Percentiles rank a stretch among this genome's conserved stretches.
phyloP scores from a whole-genome alignment of 371 early-diverging fungal species.

The Mortierella sp. region DNA sequence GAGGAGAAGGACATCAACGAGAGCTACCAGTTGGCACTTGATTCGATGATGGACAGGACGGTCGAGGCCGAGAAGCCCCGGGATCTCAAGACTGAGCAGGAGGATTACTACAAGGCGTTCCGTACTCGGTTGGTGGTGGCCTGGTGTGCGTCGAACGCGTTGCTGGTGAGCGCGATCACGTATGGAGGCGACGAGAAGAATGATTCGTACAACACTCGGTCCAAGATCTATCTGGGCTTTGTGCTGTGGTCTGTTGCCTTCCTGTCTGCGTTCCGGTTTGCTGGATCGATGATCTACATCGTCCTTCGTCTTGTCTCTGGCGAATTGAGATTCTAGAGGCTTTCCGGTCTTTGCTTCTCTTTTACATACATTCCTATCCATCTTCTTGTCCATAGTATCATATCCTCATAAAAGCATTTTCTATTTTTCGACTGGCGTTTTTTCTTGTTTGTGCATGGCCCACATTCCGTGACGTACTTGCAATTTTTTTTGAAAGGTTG shows the following conservation, averaged over 20 bases:
- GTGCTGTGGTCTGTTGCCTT: slow-evolving; percentile 88
- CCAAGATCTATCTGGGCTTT: slow-evolving; percentile 64
- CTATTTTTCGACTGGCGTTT: neutral
- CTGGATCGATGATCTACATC: slow-evolving; percentile 79
- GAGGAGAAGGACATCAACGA: slow-evolving; percentile 65
- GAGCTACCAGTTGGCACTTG: slow-evolving; percentile 76
- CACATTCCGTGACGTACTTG: neutral
- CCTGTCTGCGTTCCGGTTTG: slow-evolving; percentile 79
- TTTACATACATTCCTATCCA: neutral
- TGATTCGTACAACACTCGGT: slow-evolving; percentile 25
- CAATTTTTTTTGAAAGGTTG: neutral
- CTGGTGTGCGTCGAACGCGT: slow-evolving; percentile 87
- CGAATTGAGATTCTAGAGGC: slow-evolving; percentile 44
- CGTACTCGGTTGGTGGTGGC: slow-evolving; percentile 84
- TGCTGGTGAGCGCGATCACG: slow-evolving; percentile 74
- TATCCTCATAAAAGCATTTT: neutral
- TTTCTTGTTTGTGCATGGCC: neutral
- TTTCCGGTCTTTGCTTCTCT: neutral
- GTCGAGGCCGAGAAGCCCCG: slow-evolving; percentile 64
- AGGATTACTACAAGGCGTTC: slow-evolving; percentile 89
- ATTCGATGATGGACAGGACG: slow-evolving; percentile 58
- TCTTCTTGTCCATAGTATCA: neutral
- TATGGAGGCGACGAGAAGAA: slow-evolving; percentile 15
- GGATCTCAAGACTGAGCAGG: slow-evolving; percentile 82
- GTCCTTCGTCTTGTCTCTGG: slow-evolving; percentile 64